These are phyloP conservation scores for Solanum stenotomum DNA, from an alignment of 257 asterid species.

Conservation along the genomic window DNA sequence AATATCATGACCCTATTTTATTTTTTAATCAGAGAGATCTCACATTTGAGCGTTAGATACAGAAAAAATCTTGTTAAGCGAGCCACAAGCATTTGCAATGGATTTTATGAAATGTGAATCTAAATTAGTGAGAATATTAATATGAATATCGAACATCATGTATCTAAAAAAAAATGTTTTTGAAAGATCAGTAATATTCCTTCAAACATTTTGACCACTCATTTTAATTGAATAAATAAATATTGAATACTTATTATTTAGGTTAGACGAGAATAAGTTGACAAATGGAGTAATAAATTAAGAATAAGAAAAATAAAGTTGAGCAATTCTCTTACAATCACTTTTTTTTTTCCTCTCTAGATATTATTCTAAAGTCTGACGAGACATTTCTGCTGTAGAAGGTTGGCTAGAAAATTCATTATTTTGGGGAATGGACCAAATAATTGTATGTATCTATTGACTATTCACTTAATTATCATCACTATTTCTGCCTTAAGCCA, in stretches of 20 bases:
- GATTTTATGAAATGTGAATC: accelerated
- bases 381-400: neutral
- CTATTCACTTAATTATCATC: neutral
- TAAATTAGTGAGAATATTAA: neutral
- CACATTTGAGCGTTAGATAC: neutral
- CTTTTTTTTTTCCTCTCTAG: neutral
- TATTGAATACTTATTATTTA: neutral
- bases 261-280: neutral
- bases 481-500: neutral
- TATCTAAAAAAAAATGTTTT: no score
- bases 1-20: neutral
- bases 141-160: no score
- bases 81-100: neutral
- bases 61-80: neutral
- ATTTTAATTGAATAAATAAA: neutral
- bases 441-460: neutral
- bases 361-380: neutral
- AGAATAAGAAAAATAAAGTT: neutral
- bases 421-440: neutral
- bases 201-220: neutral
- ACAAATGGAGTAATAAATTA: neutral
- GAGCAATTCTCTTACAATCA: neutral
- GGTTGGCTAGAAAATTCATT: neutral
- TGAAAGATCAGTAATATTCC: neutral
- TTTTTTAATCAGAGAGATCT: neutral